Evolutionary conservation across 192 early-diverging fungal species (phyloP), one percentile per base, ranked within the genome.

Genomic region (Backusella liffmaniae): DNA sequence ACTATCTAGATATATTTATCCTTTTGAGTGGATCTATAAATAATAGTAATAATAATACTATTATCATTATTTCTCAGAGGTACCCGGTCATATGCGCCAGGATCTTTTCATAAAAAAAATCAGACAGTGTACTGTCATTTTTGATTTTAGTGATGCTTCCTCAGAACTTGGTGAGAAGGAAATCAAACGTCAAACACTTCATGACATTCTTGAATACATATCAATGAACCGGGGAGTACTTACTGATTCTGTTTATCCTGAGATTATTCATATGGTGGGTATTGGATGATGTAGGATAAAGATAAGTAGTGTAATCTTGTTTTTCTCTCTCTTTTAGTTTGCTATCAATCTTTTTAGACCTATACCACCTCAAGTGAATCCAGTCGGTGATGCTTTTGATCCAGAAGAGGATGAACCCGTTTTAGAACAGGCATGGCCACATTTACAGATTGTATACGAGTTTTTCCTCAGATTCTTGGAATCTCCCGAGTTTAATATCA

Each of bases 391-490:
- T 74, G 93, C 92, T 12, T 97, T 94, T 78, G 96, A 97, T 81
- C 95, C 96, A 3, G 96, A 97, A 78, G 96, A 97, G 80, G 96
- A 97, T 79, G 96, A 97, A 82, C 96, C 96, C 15, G 93, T 95
- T n/a, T 84, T 96, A 42, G 96, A 97, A 83, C 83, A 89, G 30
- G 93, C 94, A 3, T 97, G 96, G 96, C 95, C 95, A 36, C 96
- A 97, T 82, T 81, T 97, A 51, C 93, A 92, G 77, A 89, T 96
- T 56, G 95, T 97, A 15, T 97, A 97, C 81, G 94, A 94, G 80
- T 93, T 97, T 70, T 95, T 97, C 79, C 84, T 97, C 66, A 87
- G 94, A 62, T 97, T 97, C 80, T 90, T 97, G 18, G 96, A 97
- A 85, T 94, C 91, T 4, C 90, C 92, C 69, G 96, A 97, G 72